Percentiles rank a stretch among this genome's conserved stretches.
Conservation (phyloP, 352 stramenopile species). For the Pythium vanterpoolii region DNA sequence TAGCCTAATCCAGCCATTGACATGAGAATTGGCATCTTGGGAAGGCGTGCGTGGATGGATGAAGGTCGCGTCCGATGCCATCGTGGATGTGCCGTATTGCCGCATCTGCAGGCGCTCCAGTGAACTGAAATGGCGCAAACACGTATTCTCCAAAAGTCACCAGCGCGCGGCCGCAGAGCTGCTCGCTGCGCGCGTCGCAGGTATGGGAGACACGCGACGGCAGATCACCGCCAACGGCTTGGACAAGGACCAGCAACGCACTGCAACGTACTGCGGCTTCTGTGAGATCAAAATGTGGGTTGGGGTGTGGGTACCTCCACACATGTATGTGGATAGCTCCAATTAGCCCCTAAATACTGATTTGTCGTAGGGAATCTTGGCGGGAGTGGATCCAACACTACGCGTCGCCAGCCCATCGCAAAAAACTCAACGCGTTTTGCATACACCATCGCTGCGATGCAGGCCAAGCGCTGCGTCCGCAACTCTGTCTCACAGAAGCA, state of each 20-base stretch:
- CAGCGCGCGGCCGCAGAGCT: slow-evolving; percentile 42
- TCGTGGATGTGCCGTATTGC: slow-evolving; percentile 45
- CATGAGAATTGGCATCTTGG: background rate
- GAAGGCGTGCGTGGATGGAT: background rate
- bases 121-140: slow-evolving; percentile 59
- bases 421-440: slow-evolving; percentile 50
- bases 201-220: slow-evolving; percentile 21
- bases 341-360: background rate
- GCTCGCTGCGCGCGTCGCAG: slow-evolving; percentile 26
- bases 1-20: background rate
- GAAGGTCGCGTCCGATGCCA: slow-evolving; percentile 11
- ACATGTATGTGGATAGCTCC: background rate
- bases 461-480: slow-evolving; percentile 27
- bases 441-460: slow-evolving; percentile 50
- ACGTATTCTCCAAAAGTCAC: slow-evolving; percentile 62
- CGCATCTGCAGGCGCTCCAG: slow-evolving; percentile 56
- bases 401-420: slow-evolving; percentile 29
- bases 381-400: slow-evolving; percentile 38
- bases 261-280: slow-evolving; percentile 28
- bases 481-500: slow-evolving; percentile 35
- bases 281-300: slow-evolving; percentile 33
- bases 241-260: background rate
- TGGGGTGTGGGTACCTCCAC: background rate
- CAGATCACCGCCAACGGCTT: background rate
- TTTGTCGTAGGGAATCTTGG: slow-evolving; percentile 2